Evolutionary conservation across 257 asterid genomes (phyloP).

Genomic region (Verbena officinalis): DNA sequence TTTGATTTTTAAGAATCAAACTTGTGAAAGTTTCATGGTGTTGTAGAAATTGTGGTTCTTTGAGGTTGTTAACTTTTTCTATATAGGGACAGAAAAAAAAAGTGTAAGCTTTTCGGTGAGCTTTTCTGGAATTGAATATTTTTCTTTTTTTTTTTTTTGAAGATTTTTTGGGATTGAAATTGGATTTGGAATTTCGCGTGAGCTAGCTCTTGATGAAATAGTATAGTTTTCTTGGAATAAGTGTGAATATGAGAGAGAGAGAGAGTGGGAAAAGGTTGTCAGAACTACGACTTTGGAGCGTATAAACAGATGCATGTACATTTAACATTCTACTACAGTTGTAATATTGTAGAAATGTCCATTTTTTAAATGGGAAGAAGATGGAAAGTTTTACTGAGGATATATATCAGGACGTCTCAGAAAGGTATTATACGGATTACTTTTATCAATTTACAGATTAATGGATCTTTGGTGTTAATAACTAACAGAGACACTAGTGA

Average conservation of each 20-base stretch:
- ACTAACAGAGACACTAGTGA: no score
- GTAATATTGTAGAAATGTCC: no score
- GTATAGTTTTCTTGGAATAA: slow-evolving; percentile 20
- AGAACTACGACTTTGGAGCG: slow-evolving; percentile 50
- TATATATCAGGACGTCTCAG: no score
- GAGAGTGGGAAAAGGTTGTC: slow-evolving; percentile 42
- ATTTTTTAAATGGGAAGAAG: no score
- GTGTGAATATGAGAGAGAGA: slow-evolving; percentile 29
- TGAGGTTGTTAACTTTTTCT: neutral
- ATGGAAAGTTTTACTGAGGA: no score
- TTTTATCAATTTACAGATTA: no score
- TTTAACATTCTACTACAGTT: slow-evolving; percentile 29
- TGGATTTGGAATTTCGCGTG: neutral
- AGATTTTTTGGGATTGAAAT: no score
- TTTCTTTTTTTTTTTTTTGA: no score
- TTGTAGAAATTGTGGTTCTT: neutral
- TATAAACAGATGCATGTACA: slow-evolving; percentile 48
- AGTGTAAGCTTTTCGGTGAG: neutral
- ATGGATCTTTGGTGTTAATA: no score
- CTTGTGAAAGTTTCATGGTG: neutral
- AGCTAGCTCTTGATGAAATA: slow-evolving; percentile 9
- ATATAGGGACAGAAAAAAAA: neutral
- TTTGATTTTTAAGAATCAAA: slow-evolving; percentile 1
- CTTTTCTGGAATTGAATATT: slow-evolving; percentile 10
- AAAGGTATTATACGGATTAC: no score